A percentile compares a stretch with the other conserved stretches of the same genome.
phyloP scores from a whole-genome alignment of 176 grass and related monocot species.

The Rhynchospora pubera region DNA sequence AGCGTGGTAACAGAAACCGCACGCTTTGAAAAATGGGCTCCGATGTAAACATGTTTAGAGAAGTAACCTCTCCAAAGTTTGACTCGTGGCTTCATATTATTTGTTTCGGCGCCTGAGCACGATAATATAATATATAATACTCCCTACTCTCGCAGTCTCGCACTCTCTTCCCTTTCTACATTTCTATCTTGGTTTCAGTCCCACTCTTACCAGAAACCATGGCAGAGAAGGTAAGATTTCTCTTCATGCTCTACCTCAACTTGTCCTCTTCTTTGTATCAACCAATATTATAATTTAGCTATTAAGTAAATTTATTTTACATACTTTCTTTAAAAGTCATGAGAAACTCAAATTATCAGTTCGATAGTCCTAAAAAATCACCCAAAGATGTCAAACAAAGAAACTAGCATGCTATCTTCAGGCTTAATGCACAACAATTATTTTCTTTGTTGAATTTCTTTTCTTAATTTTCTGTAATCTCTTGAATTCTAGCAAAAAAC shows the following conservation, averaged over 20 bases:
- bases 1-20: background rate
- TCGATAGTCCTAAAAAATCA: too few species aligned
- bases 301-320: background rate
- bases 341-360: background rate
- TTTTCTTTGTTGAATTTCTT: background rate
- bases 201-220: background rate
- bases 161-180: background rate
- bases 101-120: background rate
- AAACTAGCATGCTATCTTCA: too few species aligned
- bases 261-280: background rate
- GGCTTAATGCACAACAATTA: background rate
- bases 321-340: background rate
- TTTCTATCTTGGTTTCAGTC: background rate
- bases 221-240: constrained; percentile 23
- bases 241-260: background rate
- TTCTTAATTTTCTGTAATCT: background rate
- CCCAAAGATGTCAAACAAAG: too few species aligned
- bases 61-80: background rate
- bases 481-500: background rate
- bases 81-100: background rate
- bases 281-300: background rate
- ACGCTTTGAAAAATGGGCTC: background rate
- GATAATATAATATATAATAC: background rate
- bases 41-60: background rate
- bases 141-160: too few species aligned